Percentiles rank a stretch among this genome's conserved stretches.
phyloP scores from a whole-genome alignment of 2,329 filamentous ascomycete genomes.

The Lachnellula arida region DNA sequence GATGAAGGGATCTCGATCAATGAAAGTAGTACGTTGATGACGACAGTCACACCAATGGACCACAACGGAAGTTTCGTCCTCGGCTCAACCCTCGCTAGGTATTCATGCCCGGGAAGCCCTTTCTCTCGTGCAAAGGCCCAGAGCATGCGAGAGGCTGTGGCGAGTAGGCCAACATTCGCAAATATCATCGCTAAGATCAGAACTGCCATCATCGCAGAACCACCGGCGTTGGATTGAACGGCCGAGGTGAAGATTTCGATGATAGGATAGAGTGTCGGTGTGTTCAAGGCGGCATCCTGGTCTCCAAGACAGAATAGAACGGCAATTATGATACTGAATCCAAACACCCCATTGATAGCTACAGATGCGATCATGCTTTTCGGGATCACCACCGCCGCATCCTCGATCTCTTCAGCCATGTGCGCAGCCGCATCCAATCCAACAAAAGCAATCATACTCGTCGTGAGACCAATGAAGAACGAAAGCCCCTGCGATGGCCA shows the following conservation, averaged over 20 bases:
- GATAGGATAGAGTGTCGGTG: no score
- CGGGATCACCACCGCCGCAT: conserved; percentile 6
- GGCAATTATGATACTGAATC: conserved; percentile 9
- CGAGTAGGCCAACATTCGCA: neutral
- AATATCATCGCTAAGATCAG: neutral
- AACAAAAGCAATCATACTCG: no score
- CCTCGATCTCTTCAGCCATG: conserved; percentile 10
- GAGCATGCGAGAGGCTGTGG: conserved; percentile 5
- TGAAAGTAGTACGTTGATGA: conserved; percentile 3
- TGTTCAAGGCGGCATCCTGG: no score
- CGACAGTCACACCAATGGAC: conserved; percentile 2
- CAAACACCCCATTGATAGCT: conserved; percentile 6
- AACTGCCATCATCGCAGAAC: neutral
- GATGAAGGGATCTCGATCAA: conserved; percentile 5
- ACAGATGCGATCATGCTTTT: conserved; percentile 4
- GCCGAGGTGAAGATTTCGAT: no score
- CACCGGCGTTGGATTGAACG: neutral
- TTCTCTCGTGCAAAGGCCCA: neutral
- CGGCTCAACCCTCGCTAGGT: neutral
- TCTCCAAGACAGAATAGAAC: conserved; percentile 6
- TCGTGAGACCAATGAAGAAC: no score
- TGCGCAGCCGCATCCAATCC: no score
- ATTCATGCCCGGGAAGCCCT: neutral
- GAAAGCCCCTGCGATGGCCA: no score
- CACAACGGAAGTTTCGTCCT: conserved; percentile 6